These are phyloP conservation scores for Xylariomycetidae sp. DNA, from an alignment of 2,329 filamentous ascomycete genomes.

Conservation along the genomic window DNA sequence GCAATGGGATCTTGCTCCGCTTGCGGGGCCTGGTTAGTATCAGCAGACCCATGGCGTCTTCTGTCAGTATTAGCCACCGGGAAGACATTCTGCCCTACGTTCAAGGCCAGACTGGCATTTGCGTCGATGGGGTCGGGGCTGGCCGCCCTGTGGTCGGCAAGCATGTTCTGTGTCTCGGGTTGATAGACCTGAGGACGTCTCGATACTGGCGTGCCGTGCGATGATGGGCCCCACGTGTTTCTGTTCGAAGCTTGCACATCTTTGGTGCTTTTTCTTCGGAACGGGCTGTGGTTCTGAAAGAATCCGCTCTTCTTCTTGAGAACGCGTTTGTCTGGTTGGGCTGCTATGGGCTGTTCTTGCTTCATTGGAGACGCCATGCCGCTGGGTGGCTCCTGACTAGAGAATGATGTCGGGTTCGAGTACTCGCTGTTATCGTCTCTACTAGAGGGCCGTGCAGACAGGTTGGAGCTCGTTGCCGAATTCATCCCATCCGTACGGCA, in stretches of 20 bases:
- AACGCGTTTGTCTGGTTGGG: conserved; percentile 60
- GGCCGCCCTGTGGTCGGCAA: conserved; percentile 39
- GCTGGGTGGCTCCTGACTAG: conserved; percentile 75
- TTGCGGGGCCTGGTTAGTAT: conserved; percentile 33
- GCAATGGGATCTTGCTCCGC: conserved; percentile 85
- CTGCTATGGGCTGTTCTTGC: conserved; percentile 42
- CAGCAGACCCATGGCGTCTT: conserved; percentile 42
- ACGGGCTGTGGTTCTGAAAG: conserved; percentile 89
- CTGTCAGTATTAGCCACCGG: conserved; percentile 78
- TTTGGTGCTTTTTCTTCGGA: conserved; percentile 86
- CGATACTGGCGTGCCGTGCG: conserved; percentile 15
- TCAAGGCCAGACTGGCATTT: conserved; percentile 86
- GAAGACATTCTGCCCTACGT: conserved; percentile 94
- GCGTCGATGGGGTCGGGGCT: conserved; percentile 89
- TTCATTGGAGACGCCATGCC: conserved; percentile 73
- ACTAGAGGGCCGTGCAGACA: conserved; percentile 70
- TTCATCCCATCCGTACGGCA: conserved; percentile 71
- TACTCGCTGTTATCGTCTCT: conserved; percentile 88
- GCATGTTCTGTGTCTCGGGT: conserved; percentile 32
- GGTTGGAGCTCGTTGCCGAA: conserved; percentile 40
- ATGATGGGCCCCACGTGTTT: conserved; percentile 53
- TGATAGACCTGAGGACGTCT: conserved; percentile 37
- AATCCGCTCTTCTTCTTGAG: conserved; percentile 75
- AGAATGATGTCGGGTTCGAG: conserved; percentile 83
- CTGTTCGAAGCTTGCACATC: conserved; percentile 49